Percentiles rank a stretch among this genome's conserved stretches.
Conservation (phyloP, 2,329 filamentous ascomycete species). For the Trichoderma sp. region DNA sequence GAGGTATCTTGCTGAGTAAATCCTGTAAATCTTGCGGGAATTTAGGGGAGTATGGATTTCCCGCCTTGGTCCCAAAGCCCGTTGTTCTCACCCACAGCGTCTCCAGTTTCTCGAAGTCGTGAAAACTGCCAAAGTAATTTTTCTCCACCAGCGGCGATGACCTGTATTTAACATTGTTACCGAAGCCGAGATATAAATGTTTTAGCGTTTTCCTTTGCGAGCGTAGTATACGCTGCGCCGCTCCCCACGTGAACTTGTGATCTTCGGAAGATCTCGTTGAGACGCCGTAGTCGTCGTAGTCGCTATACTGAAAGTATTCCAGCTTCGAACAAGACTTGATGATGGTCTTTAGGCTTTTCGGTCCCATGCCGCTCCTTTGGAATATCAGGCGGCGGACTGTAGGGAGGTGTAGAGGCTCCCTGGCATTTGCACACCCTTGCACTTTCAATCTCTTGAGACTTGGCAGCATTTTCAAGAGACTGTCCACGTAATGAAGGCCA, state of each 20-base stretch:
- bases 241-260: neutral
- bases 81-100: neutral
- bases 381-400: neutral
- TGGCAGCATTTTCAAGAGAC: neutral
- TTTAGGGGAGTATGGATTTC: too few relatives aligned
- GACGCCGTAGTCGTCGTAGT: too few relatives aligned
- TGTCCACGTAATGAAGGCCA: neutral
- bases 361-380: fast-evolving
- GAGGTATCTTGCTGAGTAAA: too few relatives aligned
- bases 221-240: neutral
- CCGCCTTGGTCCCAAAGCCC: too few relatives aligned
- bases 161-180: neutral
- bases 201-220: neutral
- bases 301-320: neutral
- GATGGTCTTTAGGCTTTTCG: neutral
- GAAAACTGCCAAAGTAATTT: neutral
- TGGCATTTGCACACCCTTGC: neutral
- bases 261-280: too few relatives aligned
- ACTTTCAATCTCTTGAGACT: neutral
- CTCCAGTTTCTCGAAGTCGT: neutral
- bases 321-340: neutral
- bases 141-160: too few relatives aligned
- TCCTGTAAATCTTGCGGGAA: too few relatives aligned
- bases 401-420: neutral
- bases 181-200: neutral